Base-by-base conservation (phyloP, 306 rosid genomes). In the Morella rubra region DNA sequence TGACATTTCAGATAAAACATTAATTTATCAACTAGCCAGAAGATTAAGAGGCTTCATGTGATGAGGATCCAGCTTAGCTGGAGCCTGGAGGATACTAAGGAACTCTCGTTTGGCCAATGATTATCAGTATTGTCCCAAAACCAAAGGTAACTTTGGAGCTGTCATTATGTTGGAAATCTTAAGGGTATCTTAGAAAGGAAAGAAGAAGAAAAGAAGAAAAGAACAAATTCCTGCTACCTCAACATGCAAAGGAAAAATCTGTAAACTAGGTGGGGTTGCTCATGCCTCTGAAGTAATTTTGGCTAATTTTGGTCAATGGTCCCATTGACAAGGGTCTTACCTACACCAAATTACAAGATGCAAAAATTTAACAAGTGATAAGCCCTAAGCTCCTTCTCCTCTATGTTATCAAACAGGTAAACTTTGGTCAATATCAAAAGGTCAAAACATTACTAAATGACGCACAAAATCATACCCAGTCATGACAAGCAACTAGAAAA, bases 401-500 rank as follows among this genome's bases (percentile, higher is more conserved):
- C 40, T 22, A 65, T 65, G 1, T n/a, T 65, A 65, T 41, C 8
- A 22, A 32, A 64, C 41, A 13, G 32, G 52, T 44, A 2, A 20
- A 40, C 47, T 72, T 37, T 73, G 11, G 55, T 47, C 20, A 67
- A 13, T 56, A 16, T 15, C 44, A 19, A 69, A 18, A 66, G 50
- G 58, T 55, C 32, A 32, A 81, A 59, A 45, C 62, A 58, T 78
- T 69, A 44, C 19, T 77, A 14, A 58, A 71, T 71, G 77, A 47
- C 19, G 47, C 44, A 62, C 61, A 59, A 47, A 58, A 71, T 65
- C 84, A 8, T 81, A 93, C 98, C 98, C 98, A 93, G 70, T 93
- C 98, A 77, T 93, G 97, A 77, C 98, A 93, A 79, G 94, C 98
- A 59, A 89, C 96, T 49, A 93, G 88, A 85, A 93, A 93, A 86